Evolutionary conservation across 1,139 yeast species (phyloP), one percentile per base, ranked within the genome.

Genomic region (Lodderomyces oxycetoniae): DNA sequence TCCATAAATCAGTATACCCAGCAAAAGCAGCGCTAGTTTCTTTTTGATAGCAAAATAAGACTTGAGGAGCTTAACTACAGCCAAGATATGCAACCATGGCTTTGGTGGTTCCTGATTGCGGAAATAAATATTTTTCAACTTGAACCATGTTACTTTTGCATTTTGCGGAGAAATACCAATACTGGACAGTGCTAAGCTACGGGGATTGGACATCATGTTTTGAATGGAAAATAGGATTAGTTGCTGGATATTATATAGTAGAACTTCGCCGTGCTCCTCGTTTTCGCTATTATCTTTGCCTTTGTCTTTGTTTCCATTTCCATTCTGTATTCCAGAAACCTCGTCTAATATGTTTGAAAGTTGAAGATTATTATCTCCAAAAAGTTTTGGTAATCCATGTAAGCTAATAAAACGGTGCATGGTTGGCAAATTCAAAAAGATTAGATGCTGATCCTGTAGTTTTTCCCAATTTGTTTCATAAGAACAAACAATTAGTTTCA

Each of bases 21-120:
- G 37, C 10, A 31, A 36, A 15, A 31, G n/a, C 19, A 13, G 12
- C 31, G 20, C 10, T n/a, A n/a, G 25, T 26, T 12, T 34, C 20
- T 9, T 31, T 24, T 30, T 33, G n/a, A 22, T 10, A 3, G 6
- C 26, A 37, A 55, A 67, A 38, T 53, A 67, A 1, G 59, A 39
- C 3, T 38, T 32, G 1, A 66, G 28, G 5, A 66, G 38, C 29
- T 50, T 57, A 2, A 58, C 33, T 5, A 61, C 28, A 0, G 72
- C 74, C 5, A 47, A 33, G 6, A 48, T 38, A 12, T 58, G 37
- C 7, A 67, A 47, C 74, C 74, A 68, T 0, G 63, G 52, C 13
- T 48, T 48, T 28, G 38, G 31, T 9, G 8, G 10, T 14, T 49
- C 48, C 8, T 41, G 38, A 1, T 57, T 44, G 4, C 35, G 38